phyloP scores from a whole-genome alignment of 495 filamentous ascomycete species.

The Articulospora tetracladia region DNA sequence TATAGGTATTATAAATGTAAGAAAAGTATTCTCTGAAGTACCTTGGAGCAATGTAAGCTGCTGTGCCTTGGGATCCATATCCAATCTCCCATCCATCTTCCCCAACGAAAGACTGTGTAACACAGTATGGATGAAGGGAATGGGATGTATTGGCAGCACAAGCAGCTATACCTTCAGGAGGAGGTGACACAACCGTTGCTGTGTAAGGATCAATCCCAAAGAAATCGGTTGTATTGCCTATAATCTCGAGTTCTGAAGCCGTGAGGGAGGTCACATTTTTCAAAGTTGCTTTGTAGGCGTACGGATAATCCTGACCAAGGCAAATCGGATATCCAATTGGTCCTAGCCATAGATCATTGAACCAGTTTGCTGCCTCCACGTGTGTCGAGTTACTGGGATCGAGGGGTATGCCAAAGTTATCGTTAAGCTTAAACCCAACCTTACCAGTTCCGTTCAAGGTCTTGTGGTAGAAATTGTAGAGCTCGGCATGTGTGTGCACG shows the following conservation, averaged over 20 bases:
- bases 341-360: conserved; percentile 38
- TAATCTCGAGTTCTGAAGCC: conserved; percentile 29
- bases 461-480: conserved; percentile 41
- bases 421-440: conserved; percentile 37
- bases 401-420: conserved; percentile 39
- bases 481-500: conserved; percentile 35
- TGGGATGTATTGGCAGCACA: conserved; percentile 31
- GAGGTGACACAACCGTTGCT: conserved; percentile 35
- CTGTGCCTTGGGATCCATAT: neutral
- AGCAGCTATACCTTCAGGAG: conserved; percentile 31
- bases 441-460: conserved; percentile 35
- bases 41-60: neutral
- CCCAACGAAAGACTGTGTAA: conserved; percentile 27
- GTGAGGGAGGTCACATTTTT: conserved; percentile 20
- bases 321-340: conserved; percentile 38
- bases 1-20: neutral
- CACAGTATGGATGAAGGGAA: conserved; percentile 36
- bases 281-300: conserved; percentile 23
- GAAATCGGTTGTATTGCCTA: conserved; percentile 39
- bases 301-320: conserved; percentile 38
- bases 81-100: neutral
- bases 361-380: conserved; percentile 33
- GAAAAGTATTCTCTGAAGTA: neutral
- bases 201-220: conserved; percentile 45
- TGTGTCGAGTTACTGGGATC: conserved; percentile 33